phyloP scores from a whole-genome alignment of 495 filamentous ascomycete genomes.

The Durotheca rogersii region DNA sequence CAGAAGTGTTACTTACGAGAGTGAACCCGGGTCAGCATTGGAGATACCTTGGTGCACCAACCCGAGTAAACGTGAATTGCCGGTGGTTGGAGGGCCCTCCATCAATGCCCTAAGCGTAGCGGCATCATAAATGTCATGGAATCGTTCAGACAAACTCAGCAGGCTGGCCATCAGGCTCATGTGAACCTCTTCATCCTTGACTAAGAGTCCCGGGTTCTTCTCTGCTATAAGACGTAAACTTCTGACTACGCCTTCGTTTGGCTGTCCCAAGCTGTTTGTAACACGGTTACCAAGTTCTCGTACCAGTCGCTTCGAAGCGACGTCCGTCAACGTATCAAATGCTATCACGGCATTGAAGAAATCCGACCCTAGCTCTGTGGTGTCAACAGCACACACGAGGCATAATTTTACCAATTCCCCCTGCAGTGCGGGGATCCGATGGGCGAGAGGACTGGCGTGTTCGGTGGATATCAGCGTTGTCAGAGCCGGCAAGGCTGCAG shows the following conservation, averaged over 20 bases:
- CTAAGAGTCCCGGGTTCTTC: slow-evolving; percentile 38
- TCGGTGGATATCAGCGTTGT: slow-evolving; percentile 43
- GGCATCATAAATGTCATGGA: slow-evolving; percentile 36
- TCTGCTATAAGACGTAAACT: slow-evolving; percentile 44
- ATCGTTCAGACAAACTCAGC: slow-evolving; percentile 46
- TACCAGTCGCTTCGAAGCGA: slow-evolving; percentile 30
- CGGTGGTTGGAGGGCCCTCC: slow-evolving; percentile 34
- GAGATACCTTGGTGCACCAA: slow-evolving; percentile 48
- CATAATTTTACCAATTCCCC: slow-evolving; percentile 40
- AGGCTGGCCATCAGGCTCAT: slow-evolving; percentile 46
- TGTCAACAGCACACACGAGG: slow-evolving; percentile 32
- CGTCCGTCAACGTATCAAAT: slow-evolving; percentile 34
- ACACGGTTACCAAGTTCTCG: slow-evolving; percentile 27
- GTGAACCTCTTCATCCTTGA: slow-evolving; percentile 37
- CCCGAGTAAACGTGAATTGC: slow-evolving; percentile 35
- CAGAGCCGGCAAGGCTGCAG: slow-evolving; percentile 33
- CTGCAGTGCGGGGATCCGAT: slow-evolving; percentile 39
- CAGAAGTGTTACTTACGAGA: slow-evolving; percentile 37
- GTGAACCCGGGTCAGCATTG: slow-evolving; percentile 39
- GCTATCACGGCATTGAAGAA: slow-evolving; percentile 45
- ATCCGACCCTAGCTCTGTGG: slow-evolving; percentile 28
- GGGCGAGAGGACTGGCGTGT: slow-evolving; percentile 28
- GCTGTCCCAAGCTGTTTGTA: slow-evolving; percentile 23
- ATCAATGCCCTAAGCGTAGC: slow-evolving; percentile 34
- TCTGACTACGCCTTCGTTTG: slow-evolving; percentile 31